Percentiles rank a stretch among this genome's conserved stretches.
These are phyloP conservation scores for Secale cereale DNA, from an alignment of 176 grass and related monocot genomes.

Conservation along the genomic window DNA sequence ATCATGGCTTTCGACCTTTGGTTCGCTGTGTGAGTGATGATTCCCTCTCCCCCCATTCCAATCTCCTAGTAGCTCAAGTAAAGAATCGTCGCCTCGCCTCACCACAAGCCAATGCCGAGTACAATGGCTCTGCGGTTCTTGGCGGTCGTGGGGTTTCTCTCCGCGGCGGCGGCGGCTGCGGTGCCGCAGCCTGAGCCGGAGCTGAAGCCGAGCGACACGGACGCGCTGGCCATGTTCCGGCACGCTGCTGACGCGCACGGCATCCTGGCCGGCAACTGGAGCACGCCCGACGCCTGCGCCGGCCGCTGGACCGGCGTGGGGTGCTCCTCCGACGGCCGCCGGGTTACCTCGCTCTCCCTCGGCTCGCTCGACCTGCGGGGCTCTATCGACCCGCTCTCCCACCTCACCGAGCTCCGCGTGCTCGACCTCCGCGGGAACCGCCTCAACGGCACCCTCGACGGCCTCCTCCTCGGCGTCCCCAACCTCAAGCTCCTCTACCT, in stretches of 20 bases:
- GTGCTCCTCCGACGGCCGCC: conserved; percentile 47
- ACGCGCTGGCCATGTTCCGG: conserved; percentile 65
- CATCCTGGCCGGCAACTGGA: conserved; percentile 68
- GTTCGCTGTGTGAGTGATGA: conserved; percentile 1
- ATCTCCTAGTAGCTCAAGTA: neutral
- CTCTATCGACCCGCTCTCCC: conserved; percentile 53
- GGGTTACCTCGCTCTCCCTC: conserved; percentile 54
- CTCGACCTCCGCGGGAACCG: conserved; percentile 79
- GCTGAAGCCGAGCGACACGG: conserved; percentile 65
- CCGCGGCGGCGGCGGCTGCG: neutral
- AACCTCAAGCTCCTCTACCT: conserved; percentile 75
- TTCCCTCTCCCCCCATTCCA: neutral
- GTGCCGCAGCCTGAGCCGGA: conserved; percentile 31
- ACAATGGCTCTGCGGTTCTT: neutral
- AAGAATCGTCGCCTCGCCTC: neutral
- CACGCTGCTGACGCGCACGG: conserved; percentile 58
- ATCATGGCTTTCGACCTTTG: conserved; percentile 26
- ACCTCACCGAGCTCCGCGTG: conserved; percentile 57
- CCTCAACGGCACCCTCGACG: conserved; percentile 69
- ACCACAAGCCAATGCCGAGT: neutral
- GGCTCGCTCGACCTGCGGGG: conserved; percentile 69
- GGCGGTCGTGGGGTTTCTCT: conserved; percentile 2
- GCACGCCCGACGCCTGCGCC: conserved; percentile 55
- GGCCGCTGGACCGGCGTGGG: conserved; percentile 49
- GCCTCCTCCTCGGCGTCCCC: conserved; percentile 44